A percentile compares a stretch with the other conserved stretches of the same genome.
These are phyloP conservation scores for Aspergillus latus DNA, from an alignment of 2,329 filamentous ascomycete species.

Conservation along the genomic window DNA sequence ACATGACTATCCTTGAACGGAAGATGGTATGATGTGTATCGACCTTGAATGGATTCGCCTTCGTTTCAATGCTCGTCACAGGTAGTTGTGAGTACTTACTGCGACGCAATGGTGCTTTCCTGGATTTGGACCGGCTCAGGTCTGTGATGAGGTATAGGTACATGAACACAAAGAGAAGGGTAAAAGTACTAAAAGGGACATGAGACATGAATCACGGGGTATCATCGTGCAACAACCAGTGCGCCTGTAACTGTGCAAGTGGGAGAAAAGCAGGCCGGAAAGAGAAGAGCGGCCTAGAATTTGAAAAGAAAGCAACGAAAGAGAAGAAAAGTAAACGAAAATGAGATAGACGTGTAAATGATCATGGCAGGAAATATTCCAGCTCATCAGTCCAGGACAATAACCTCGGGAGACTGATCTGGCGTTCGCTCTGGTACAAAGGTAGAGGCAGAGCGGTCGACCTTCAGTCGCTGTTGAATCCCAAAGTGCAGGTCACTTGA, in stretches of 20 bases:
- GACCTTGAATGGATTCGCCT: too few relatives aligned
- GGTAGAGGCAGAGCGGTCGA: conserved; percentile 7
- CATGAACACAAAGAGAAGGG: neutral
- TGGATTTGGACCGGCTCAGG: neutral
- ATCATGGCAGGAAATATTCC: neutral
- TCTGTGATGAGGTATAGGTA: neutral
- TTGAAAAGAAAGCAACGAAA: neutral
- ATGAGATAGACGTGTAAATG: neutral
- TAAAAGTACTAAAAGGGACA: neutral
- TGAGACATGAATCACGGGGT: neutral
- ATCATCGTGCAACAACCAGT: conserved; percentile 12
- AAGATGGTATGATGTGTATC: too few relatives aligned
- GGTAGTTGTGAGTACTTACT: neutral
- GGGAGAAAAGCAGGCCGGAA: neutral
- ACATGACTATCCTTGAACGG: too few relatives aligned
- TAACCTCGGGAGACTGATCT: conserved; percentile 15
- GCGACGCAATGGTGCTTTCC: neutral
- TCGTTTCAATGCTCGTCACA: too few relatives aligned
- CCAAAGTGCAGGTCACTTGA: conserved; percentile 10
- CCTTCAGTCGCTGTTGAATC: conserved; percentile 15
- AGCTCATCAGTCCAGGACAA: conserved; percentile 25
- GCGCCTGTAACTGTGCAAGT: conserved; percentile 12
- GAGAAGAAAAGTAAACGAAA: neutral
- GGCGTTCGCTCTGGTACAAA: neutral
- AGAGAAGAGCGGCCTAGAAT: neutral